These are phyloP conservation scores for Aplosporella prunicola DNA, from an alignment of 2,329 filamentous ascomycete species.

Conservation along the genomic window DNA sequence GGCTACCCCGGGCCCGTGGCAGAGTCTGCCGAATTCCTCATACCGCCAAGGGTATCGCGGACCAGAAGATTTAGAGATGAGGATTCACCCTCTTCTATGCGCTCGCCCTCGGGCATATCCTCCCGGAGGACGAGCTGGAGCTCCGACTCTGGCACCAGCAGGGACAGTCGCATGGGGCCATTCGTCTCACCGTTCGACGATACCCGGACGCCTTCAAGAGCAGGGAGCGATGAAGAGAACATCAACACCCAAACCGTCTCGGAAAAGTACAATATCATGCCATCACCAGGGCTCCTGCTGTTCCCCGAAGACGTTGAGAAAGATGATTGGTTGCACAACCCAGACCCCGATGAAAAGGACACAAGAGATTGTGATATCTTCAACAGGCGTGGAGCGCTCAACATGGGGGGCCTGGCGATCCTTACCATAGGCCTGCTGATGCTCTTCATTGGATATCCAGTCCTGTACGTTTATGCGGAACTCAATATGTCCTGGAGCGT, in stretches of 20 bases:
- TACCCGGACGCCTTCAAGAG: constrained; percentile 48
- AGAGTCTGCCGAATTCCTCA: constrained; percentile 42
- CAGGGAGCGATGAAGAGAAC: constrained; percentile 53
- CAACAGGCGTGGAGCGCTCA: constrained; percentile 53
- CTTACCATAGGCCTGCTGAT: constrained; percentile 52
- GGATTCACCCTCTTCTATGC: constrained; percentile 31
- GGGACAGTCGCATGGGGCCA: constrained; percentile 42
- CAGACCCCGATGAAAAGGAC: constrained; percentile 54
- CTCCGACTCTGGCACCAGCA: constrained; percentile 45
- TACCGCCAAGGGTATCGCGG: constrained; percentile 40
- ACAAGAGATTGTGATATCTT: constrained; percentile 55
- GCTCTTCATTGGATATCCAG: constrained; percentile 60
- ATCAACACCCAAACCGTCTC: constrained; percentile 64
- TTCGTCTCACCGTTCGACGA: constrained; percentile 51
- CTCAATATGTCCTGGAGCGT: too few species aligned
- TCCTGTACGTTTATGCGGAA: constrained; percentile 46
- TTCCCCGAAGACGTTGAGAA: constrained; percentile 66
- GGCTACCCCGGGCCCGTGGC: constrained; percentile 21
- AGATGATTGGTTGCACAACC: constrained; percentile 63
- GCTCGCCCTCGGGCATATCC: constrained; percentile 46
- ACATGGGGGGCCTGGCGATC: constrained; percentile 53
- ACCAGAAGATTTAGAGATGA: constrained; percentile 44
- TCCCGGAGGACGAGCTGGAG: constrained; percentile 58
- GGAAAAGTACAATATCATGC: constrained; percentile 64
- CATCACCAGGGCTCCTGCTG: constrained; percentile 55